Conservation (phyloP, 257 asterid genomes). For the Solanum pinnatisectum region DNA sequence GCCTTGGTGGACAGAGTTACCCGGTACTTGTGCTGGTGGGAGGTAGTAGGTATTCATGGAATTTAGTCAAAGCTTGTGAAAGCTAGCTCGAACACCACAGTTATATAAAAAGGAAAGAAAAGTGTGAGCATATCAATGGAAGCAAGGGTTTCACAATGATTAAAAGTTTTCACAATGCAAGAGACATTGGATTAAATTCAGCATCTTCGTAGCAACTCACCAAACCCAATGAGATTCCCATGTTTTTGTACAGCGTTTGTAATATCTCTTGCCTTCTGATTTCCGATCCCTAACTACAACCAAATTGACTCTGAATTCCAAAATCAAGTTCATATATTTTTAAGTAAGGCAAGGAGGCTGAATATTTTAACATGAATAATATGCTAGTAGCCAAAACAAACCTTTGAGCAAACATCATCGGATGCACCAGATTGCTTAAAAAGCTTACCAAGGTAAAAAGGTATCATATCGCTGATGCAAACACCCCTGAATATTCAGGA, state of each 20-base stretch:
- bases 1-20: not conserved
- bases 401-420: constrained; percentile 64
- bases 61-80: not conserved
- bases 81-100: not conserved
- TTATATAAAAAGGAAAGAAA: not conserved
- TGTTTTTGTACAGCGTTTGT: constrained; percentile 45
- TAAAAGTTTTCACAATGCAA: not conserved
- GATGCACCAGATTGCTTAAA: constrained; percentile 65
- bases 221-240: constrained; percentile 83
- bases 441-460: constrained; percentile 73
- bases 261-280: constrained; percentile 62
- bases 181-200: not conserved
- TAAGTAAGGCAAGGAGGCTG: not conserved
- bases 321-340: not conserved
- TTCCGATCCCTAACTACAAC: constrained; percentile 60
- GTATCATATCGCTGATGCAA: constrained; percentile 89
- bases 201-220: constrained; percentile 34
- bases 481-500: constrained; percentile 54
- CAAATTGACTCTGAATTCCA: constrained; percentile 4
- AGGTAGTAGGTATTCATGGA: not conserved
- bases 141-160: not conserved
- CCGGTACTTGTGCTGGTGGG: not conserved
- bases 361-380: not conserved
- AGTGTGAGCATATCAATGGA: not conserved
- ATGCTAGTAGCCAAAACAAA: constrained; percentile 16